Percentiles rank a stretch among this genome's conserved stretches.
phyloP scores from a whole-genome alignment of 345 rosid species.

The Salix arbutifolia region DNA sequence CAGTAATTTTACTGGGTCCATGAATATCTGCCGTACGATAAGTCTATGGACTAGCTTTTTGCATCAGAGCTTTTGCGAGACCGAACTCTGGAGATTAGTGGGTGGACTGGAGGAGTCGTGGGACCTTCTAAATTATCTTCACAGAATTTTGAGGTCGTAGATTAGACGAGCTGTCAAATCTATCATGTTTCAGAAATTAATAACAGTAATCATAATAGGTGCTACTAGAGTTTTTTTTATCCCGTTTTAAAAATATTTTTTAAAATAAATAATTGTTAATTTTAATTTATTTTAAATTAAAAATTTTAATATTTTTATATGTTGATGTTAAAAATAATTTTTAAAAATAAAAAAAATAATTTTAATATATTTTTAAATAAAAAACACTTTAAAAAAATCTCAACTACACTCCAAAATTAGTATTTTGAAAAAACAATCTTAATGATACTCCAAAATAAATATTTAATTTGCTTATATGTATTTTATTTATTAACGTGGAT shows the following conservation, averaged over 20 bases:
- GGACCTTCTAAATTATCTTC: neutral
- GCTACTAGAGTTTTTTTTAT: too few relatives aligned
- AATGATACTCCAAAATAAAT: fast-evolving
- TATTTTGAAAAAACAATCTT: neutral
- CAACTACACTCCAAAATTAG: too few relatives aligned
- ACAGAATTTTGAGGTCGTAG: neutral
- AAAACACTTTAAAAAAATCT: too few relatives aligned
- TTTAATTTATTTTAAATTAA: too few relatives aligned
- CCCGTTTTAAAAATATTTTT: too few relatives aligned
- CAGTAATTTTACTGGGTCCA: neutral
- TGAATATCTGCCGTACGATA: neutral
- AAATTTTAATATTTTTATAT: too few relatives aligned
- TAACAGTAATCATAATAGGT: neutral
- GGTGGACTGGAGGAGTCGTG: neutral
- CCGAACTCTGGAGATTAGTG: neutral
- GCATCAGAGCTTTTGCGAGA: neutral
- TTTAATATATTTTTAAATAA: too few relatives aligned
- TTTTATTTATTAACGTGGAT: too few relatives aligned
- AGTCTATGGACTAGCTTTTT: neutral
- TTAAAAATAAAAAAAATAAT: too few relatives aligned
- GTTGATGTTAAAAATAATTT: too few relatives aligned
- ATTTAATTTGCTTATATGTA: too few relatives aligned
- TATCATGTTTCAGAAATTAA: neutral
- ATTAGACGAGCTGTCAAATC: neutral
- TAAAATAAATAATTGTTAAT: too few relatives aligned